Evolutionary conservation across 1,284 basidiomycete genomes (phyloP).

Genomic region (Xerocomus amazonicus): DNA sequence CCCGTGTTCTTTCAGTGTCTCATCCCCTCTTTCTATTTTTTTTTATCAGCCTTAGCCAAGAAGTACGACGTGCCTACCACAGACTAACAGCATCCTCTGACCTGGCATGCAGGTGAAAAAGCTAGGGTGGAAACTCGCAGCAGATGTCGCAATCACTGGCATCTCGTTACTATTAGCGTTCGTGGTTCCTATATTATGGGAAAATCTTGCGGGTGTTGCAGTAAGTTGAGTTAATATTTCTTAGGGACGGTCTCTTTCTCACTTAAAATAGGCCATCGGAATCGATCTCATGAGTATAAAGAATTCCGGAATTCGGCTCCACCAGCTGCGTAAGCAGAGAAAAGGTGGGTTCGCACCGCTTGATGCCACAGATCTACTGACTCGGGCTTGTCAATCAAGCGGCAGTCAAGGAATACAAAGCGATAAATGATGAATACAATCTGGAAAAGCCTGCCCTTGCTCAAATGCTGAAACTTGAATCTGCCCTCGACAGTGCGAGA

Average conservation of each 20-base stretch:
- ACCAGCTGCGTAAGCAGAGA: slow-evolving; percentile 1
- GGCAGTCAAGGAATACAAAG: slow-evolving; percentile 6
- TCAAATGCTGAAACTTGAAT: slow-evolving; percentile 1
- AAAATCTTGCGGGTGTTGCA: slow-evolving; percentile 1
- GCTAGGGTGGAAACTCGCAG: slow-evolving; percentile 16
- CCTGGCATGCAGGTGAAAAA: slow-evolving; percentile 12
- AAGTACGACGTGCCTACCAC: slow-evolving; percentile 6
- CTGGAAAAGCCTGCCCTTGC: slow-evolving; percentile 12
- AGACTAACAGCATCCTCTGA: neutral
- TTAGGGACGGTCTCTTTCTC: no score
- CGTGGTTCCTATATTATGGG: slow-evolving; percentile 11
- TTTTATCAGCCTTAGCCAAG: slow-evolving; percentile 12
- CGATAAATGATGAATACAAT: slow-evolving; percentile 5
- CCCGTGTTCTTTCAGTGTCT: neutral
- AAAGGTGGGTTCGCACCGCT: slow-evolving; percentile 8
- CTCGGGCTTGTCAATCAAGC: slow-evolving; percentile 2
- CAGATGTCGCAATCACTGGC: slow-evolving; percentile 16
- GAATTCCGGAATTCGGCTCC: slow-evolving; percentile 4
- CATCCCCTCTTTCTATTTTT: neutral
- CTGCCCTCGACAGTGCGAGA: slow-evolving; percentile 5
- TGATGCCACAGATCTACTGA: neutral
- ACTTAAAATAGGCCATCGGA: no score
- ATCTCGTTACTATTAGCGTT: slow-evolving; percentile 17
- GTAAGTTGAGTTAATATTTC: slow-evolving; percentile 1
- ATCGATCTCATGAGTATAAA: slow-evolving; percentile 4